phyloP scores from a whole-genome alignment of 1,284 basidiomycete species.

The Cryptococcus neoformans region DNA sequence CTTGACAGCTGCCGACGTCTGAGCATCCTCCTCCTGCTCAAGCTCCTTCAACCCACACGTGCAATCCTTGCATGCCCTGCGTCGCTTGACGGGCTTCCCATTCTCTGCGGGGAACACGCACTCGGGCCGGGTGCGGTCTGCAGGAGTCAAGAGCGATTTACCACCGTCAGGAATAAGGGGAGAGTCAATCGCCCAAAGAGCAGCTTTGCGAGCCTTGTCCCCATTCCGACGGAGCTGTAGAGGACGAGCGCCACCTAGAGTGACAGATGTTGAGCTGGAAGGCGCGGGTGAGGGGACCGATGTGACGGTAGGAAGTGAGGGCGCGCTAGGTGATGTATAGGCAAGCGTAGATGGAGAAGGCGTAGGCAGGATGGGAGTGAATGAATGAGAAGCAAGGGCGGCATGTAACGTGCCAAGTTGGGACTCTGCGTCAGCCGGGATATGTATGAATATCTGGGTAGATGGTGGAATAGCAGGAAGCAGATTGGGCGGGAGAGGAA shows the following conservation, averaged over 20 bases:
- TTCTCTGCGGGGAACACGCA: conserved; percentile 43
- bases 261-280: conserved; percentile 3
- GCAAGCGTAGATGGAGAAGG: conserved; percentile 27
- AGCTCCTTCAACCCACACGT: conserved; percentile 90
- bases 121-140: conserved; percentile 52
- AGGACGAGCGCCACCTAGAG: conserved; percentile 14
- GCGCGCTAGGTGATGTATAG: conserved; percentile 34
- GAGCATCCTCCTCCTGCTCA: conserved; percentile 68
- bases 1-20: conserved; percentile 44
- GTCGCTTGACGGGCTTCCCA: conserved; percentile 48
- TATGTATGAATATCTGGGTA: conserved; percentile 41
- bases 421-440: conserved; percentile 18
- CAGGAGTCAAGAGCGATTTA: conserved; percentile 53
- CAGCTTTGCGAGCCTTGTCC: conserved; percentile 43
- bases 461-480: conserved; percentile 40
- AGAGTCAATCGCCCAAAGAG: conserved; percentile 48
- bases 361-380: conserved; percentile 26
- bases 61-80: conserved; percentile 86
- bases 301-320: conserved; percentile 15
- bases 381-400: conserved; percentile 24
- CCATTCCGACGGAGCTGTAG: conserved; percentile 37
- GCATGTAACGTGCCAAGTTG: conserved; percentile 21
- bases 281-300: conserved; percentile 15
- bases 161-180: conserved; percentile 45
- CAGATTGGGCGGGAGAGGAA: conserved; percentile 38